A percentile compares a stretch with the other conserved stretches of the same genome.
phyloP scores from a whole-genome alignment of 1,284 basidiomycete species.

The Puccinia triticina region DNA sequence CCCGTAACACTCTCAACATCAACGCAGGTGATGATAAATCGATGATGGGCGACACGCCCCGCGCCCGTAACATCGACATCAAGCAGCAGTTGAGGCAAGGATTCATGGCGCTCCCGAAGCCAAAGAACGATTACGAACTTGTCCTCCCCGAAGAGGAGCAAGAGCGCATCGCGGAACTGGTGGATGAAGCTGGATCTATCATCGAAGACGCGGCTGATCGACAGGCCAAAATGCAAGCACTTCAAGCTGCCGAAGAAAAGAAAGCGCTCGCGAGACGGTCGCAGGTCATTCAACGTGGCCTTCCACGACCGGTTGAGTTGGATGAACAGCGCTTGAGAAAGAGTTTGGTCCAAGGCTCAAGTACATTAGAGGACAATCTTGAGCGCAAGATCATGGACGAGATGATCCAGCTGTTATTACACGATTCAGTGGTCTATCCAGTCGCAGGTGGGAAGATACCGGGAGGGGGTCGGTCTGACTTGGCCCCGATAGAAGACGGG shows the following conservation, averaged over 20 bases:
- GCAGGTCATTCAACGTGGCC: conserved; percentile 75
- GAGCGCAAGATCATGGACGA: conserved; percentile 76
- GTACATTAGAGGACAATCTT: conserved; percentile 60
- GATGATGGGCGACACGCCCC: conserved; percentile 70
- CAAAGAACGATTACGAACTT: conserved; percentile 97
- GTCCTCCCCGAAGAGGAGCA: conserved; percentile 84
- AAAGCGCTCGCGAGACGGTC: conserved; percentile 78
- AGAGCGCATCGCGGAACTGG: conserved; percentile 65
- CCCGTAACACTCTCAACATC: conserved; percentile 82
- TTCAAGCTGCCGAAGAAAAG: conserved; percentile 75
- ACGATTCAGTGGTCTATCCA: conserved; percentile 86
- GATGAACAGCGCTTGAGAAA: conserved; percentile 67
- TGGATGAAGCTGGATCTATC: conserved; percentile 62
- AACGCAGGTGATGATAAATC: conserved; percentile 70
- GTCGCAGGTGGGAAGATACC: conserved; percentile 78
- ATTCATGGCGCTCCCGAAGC: conserved; percentile 82
- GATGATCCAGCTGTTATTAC: conserved; percentile 75
- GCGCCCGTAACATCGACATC: conserved; percentile 68
- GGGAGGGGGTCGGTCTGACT: conserved; percentile 75
- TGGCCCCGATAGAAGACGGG: conserved; percentile 77
- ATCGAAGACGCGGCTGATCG: conserved; percentile 92
- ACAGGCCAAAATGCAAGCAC: conserved; percentile 74
- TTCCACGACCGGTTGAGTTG: conserved; percentile 77
- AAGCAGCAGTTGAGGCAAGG: conserved; percentile 77
- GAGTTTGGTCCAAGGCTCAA: conserved; percentile 64